Evolutionary conservation across 306 rosid species (phyloP).

Genomic region (Cucumis melo): DNA sequence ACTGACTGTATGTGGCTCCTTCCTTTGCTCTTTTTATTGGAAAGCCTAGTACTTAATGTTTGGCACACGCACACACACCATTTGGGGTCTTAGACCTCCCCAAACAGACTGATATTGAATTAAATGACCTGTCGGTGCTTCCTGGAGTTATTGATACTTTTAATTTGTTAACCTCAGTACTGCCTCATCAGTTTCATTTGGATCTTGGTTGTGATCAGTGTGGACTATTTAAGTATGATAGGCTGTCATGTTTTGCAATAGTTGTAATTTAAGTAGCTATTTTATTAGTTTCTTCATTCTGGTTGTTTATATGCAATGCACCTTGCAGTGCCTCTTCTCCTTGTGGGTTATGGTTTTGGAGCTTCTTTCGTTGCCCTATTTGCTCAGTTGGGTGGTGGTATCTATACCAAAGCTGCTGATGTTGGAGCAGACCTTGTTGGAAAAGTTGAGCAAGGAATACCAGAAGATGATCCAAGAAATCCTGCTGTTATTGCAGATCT

Average conservation of each 20-base stretch:
- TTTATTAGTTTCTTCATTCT: background rate
- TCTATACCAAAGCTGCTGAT: slow-evolving; percentile 95
- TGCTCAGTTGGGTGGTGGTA: slow-evolving; percentile 99
- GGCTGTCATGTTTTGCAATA: background rate
- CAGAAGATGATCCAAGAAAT: slow-evolving; percentile 97
- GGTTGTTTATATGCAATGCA: slow-evolving; percentile 10
- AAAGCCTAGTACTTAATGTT: background rate
- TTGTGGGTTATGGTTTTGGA: slow-evolving; percentile 96
- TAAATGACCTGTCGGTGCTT: background rate
- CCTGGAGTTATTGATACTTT: background rate
- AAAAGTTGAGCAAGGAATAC: slow-evolving; percentile 98
- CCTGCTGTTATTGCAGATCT: slow-evolving; percentile 99
- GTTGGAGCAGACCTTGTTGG: slow-evolving; percentile 99
- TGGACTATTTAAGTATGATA: background rate
- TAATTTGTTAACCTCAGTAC: background rate
- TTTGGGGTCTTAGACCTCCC: background rate
- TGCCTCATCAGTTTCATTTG: background rate
- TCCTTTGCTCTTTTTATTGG: slow-evolving; percentile 18
- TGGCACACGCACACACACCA: background rate
- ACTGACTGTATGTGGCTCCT: slow-evolving; percentile 70
- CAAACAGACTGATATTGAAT: background rate
- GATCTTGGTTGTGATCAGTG: background rate
- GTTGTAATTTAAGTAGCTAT: background rate
- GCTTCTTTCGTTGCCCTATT: slow-evolving; percentile 97
- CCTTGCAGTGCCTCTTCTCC: slow-evolving; percentile 92